A percentile compares a stretch with the other conserved stretches of the same genome.
These are phyloP conservation scores for Massarina eburnea DNA, from an alignment of 2,329 filamentous ascomycete genomes.

Conservation along the genomic window DNA sequence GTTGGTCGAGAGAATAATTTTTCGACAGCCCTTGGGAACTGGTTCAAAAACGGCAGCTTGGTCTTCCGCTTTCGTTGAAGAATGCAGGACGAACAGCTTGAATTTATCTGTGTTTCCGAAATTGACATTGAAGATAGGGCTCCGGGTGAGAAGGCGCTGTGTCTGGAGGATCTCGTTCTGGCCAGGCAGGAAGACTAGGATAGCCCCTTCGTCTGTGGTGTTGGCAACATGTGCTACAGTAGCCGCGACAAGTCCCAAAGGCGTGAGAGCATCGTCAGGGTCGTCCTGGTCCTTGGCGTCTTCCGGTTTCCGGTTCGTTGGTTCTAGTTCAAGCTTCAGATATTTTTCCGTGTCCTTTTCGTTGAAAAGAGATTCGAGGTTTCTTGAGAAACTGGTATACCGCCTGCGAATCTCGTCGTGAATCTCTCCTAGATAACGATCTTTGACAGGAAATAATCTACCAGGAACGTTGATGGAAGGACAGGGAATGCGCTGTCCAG, in stretches of 20 bases:
- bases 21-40: constrained; percentile 3
- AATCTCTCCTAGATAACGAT: constrained; percentile 4
- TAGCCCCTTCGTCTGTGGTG: constrained; percentile 3
- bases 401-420: neutral
- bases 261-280: constrained; percentile 1
- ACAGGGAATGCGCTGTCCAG: constrained; percentile 2
- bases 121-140: constrained; percentile 1
- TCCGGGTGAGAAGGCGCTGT: neutral
- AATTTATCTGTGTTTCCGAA: constrained; percentile 1
- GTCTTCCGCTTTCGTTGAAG: constrained; percentile 1
- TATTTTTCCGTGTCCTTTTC: constrained; percentile 1
- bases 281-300: neutral
- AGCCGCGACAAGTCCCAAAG: constrained; percentile 5
- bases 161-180: constrained; percentile 3
- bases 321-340: neutral
- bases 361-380: neutral
- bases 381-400: neutral
- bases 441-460: constrained; percentile 5
- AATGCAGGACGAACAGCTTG: constrained; percentile 6
- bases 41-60: constrained; percentile 4
- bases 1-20: constrained; percentile 7
- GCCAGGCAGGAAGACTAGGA: constrained; percentile 8
- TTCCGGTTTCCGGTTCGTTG: neutral
- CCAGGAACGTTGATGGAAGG: constrained; percentile 8
- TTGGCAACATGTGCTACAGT: constrained; percentile 6